Evolutionary conservation across 352 stramenopile genomes (phyloP), one percentile per base, ranked within the genome.

Genomic region (Thraustochytrium striatum): DNA sequence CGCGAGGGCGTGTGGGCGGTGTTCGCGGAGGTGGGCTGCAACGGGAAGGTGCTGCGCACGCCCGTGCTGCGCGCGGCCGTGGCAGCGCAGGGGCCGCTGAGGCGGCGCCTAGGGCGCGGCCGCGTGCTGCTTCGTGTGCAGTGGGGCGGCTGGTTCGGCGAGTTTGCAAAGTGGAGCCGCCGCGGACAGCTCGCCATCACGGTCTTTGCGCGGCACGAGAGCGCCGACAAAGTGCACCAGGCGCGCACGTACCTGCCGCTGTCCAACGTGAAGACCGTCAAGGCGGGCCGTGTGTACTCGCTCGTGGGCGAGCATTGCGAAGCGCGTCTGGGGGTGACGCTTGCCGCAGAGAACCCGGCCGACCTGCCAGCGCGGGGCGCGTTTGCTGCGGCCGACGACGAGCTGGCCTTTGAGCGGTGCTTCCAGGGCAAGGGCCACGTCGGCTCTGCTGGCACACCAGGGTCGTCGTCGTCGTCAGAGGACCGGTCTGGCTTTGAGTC

Each of bases 301-400:
- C 43, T 75, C 35, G 39, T 44, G 16, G 52, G 65, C 35, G 52
- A 75, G 44, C 44, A 30, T 16, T 62, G 65, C 50, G 65, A 58
- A 43, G 65, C 44, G 28, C 65, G 52, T 43, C 5, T 68, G 9
- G 39, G 61, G 50, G 21, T 75, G 5, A 32, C 30, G 8, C 35
- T 75, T 25, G 65, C 41, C 32, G 65, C 65, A 21, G 19, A 21
- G 25, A 16, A 21, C 47, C 47, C 47, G 25, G 16, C 47, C 16
- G 47, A 55, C 25, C 16, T 55, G 16, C 47, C 47, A 55, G 47
- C 47, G 25, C 47, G 16, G 47, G 25, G 25, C 16, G 47, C 47
- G 47, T 16, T 16, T 55, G 47, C 16, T 55, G 16, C 25, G 16
- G 16, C 47, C 47, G 16, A 55, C 47, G 25, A 16, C 16, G 47